These are phyloP conservation scores for Trichoderma sp. DNA, from an alignment of 2,329 filamentous ascomycete genomes.

Conservation along the genomic window DNA sequence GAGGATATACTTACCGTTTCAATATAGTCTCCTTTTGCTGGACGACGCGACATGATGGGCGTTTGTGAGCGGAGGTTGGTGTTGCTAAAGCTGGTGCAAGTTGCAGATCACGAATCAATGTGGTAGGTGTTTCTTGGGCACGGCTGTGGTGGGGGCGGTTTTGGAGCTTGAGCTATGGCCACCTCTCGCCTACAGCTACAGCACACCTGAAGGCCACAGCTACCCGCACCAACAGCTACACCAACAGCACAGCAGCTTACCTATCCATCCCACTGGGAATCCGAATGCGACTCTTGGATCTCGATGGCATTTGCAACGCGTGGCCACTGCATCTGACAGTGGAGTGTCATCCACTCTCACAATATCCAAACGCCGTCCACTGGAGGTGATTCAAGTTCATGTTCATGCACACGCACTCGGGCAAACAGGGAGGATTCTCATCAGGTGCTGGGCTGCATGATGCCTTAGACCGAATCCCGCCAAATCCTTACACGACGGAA, in stretches of 20 bases:
- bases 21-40: conserved; percentile 88
- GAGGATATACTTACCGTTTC: conserved; percentile 68
- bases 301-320: not conserved
- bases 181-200: not conserved
- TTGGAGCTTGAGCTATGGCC: conserved; percentile 17
- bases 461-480: not conserved
- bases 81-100: not conserved
- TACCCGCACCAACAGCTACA: too few relatives aligned
- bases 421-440: not conserved
- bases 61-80: not conserved
- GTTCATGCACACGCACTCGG: not conserved
- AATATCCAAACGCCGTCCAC: too few relatives aligned
- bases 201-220: too few relatives aligned
- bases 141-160: not conserved
- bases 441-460: not conserved
- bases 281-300: not conserved
- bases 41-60: conserved; percentile 68
- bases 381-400: not conserved
- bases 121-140: not conserved
- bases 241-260: not conserved
- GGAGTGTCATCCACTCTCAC: not conserved
- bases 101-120: not conserved
- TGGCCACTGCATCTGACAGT: not conserved
- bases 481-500: not conserved
- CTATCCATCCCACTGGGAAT: not conserved